Base-by-base conservation (phyloP, 805 yeast genomes). In the Blastobotrys parvus region DNA sequence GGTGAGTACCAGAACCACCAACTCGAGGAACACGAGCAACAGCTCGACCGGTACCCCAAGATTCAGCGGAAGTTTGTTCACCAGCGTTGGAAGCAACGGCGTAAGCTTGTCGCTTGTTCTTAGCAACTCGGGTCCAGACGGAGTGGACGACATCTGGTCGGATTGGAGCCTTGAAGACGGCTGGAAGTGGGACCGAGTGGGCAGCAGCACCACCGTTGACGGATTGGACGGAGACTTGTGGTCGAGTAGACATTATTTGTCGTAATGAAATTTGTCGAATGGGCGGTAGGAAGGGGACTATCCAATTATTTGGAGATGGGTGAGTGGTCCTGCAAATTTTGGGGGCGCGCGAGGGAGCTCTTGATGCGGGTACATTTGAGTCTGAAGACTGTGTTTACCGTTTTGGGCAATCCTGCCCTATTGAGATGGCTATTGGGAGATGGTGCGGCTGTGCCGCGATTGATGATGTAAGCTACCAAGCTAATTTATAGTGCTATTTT, bases 31-130 rank as follows among this genome's bases (percentile, higher is more conserved):
- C 90, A 82, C 98, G 90, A 77, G 98, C 97, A 69, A 92, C 96
- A 75, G 98, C 98, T 80, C 98, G 89, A 81, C 98, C 98, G 64
- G 98, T 92, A 88, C 98, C 98, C 98, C 98, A 92, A 56, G 98
- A 92, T 78, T 88, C 97, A 71, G 98, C 98, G 55, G 97, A 90
- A 75, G 97, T 89, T 79, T 92, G 97, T 82, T 87, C 95, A 78
- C 98, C 98, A 68, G 98, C 98, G 77, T 88, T 85, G 71, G 81
- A 88, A 63, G 97, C 82, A 63, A 92, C 98, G 70, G 99, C 96
- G 83, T 92, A 92, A 74, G 99, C 97, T 78, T 92, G 99, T 77
- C 99, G 88, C 88, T 90, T 90, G 95, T 92, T 92, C 92, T 92
- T 92, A 94, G 89, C 89, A 64, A 92, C 87, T 70, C 89, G 83